phyloP scores from a whole-genome alignment of 192 early-diverging fungal genomes.

The Phlyctochytrium bullatum region DNA sequence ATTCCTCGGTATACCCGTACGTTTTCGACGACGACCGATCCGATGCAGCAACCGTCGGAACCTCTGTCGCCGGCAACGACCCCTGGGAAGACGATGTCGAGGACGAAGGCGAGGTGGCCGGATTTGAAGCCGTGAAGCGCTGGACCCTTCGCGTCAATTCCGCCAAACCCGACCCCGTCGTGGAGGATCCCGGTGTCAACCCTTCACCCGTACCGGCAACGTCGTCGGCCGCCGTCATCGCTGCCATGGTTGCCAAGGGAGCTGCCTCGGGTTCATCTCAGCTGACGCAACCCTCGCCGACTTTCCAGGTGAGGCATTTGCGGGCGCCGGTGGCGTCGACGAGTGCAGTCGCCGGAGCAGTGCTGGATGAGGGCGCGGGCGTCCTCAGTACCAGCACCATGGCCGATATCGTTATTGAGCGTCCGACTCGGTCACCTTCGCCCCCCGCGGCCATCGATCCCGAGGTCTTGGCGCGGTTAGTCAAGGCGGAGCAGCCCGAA shows the following conservation, averaged over 20 bases:
- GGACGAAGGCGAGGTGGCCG: background rate
- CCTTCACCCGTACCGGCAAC: too few relatives aligned
- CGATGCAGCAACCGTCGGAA: slow-evolving; percentile 30
- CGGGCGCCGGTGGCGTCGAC: too few relatives aligned
- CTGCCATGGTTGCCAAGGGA: too few relatives aligned
- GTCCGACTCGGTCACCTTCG: background rate
- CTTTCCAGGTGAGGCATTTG: too few relatives aligned
- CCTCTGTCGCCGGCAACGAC: slow-evolving; percentile 13
- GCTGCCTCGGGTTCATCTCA: too few relatives aligned
- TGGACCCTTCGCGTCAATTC: slow-evolving; percentile 30
- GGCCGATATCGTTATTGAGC: background rate
- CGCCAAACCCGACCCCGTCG: background rate
- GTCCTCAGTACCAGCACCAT: background rate
- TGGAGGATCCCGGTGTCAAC: background rate
- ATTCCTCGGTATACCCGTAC: too few relatives aligned
- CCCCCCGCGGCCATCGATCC: slow-evolving; percentile 1
- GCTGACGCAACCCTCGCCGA: too few relatives aligned
- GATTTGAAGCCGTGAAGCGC: slow-evolving; percentile 15
- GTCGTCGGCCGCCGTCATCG: too few relatives aligned
- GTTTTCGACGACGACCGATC: slow-evolving; percentile 27
- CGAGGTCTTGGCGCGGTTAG: background rate
- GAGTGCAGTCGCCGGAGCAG: too few relatives aligned
- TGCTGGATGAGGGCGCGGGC: too few relatives aligned
- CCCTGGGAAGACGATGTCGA: slow-evolving; percentile 13
- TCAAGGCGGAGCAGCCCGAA: too few relatives aligned